phyloP scores from a whole-genome alignment of 2,329 filamentous ascomycete genomes.

The Fusarium duplospermum region DNA sequence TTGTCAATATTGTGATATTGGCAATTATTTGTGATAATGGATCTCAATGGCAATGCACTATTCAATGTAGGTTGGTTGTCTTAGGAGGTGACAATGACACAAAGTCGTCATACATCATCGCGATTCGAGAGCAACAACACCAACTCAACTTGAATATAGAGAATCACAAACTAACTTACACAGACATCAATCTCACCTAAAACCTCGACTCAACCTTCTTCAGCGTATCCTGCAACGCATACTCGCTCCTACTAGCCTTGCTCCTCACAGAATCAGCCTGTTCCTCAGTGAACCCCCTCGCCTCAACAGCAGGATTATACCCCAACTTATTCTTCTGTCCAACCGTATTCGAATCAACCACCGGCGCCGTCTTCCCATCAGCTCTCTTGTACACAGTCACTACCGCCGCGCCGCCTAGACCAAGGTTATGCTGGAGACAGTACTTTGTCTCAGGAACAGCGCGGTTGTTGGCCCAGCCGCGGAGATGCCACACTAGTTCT shows the following conservation, averaged over 20 bases:
- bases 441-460: conserved; percentile 74
- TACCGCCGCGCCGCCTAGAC: conserved; percentile 89
- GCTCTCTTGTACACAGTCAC: conserved; percentile 89
- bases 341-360: conserved; percentile 72
- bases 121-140: neutral
- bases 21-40: neutral
- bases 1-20: neutral
- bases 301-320: conserved; percentile 92
- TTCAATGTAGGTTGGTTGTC: neutral
- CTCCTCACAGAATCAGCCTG: conserved; percentile 80
- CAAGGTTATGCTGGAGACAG: conserved; percentile 92
- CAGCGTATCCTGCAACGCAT: conserved; percentile 77
- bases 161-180: neutral
- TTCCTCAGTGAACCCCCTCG: conserved; percentile 85
- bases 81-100: too few relatives aligned
- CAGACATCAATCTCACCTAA: conserved; percentile 18
- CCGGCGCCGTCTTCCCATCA: conserved; percentile 75
- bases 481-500: conserved; percentile 93
- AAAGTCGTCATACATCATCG: neutral
- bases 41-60: neutral
- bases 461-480: conserved; percentile 96
- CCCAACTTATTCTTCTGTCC: conserved; percentile 76
- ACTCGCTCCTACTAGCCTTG: conserved; percentile 72
- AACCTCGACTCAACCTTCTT: conserved; percentile 56
- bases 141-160: neutral